These are phyloP conservation scores for Vitis amurensis DNA, from an alignment of 164 flowering plant genomes.

Conservation along the genomic window DNA sequence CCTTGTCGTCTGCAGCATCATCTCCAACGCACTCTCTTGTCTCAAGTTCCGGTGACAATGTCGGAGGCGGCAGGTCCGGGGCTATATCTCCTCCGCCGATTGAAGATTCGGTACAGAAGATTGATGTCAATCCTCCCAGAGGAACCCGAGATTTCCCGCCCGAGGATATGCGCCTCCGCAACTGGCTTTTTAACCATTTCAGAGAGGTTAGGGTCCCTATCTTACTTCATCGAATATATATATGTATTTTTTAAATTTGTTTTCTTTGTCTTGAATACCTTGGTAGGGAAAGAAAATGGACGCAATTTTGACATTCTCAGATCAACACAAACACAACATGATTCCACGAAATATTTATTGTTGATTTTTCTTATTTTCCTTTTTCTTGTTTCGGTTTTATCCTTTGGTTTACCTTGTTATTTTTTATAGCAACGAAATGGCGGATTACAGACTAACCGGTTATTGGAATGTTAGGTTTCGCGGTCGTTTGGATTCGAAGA, in stretches of 20 bases:
- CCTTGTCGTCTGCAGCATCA: constrained; percentile 8
- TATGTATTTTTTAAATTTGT: neutral
- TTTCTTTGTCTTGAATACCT: constrained; percentile 6
- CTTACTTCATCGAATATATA: neutral
- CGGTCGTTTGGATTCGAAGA: constrained; percentile 81
- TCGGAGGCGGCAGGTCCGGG: constrained; percentile 50
- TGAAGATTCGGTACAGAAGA: constrained; percentile 36
- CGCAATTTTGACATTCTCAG: too few species aligned
- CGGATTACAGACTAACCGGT: too few species aligned
- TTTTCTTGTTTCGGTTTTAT: too few species aligned
- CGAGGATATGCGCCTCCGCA: constrained; percentile 93
- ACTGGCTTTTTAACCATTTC: constrained; percentile 83
- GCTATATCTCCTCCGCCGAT: constrained; percentile 36
- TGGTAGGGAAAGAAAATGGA: too few species aligned
- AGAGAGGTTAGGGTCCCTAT: constrained; percentile 51
- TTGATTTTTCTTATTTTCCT: neutral
- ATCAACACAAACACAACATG: too few species aligned
- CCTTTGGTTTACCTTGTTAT: too few species aligned
- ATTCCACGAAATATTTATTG: neutral
- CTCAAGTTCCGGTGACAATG: constrained; percentile 14
- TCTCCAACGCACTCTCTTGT: constrained; percentile 4
- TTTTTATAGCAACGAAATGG: too few species aligned
- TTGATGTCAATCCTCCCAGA: constrained; percentile 93
- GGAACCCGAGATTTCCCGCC: constrained; percentile 98
- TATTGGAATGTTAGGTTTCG: constrained; percentile 50